Percentiles rank a stretch among this genome's conserved stretches.
These are phyloP conservation scores for Linum lewisii DNA, from an alignment of 345 rosid genomes.

Conservation along the genomic window DNA sequence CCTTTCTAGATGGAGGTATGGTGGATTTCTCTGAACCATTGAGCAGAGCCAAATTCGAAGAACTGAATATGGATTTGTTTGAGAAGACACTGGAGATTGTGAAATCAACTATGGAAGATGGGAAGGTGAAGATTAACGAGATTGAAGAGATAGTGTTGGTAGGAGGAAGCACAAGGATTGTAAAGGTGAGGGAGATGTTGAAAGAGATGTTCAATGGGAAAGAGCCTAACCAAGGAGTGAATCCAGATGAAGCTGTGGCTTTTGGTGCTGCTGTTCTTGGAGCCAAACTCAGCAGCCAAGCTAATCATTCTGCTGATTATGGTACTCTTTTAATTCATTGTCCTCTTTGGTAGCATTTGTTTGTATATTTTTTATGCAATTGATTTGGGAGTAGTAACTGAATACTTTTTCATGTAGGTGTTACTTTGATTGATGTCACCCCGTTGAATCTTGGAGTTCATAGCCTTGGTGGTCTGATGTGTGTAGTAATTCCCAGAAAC, in stretches of 20 bases:
- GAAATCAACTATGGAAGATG: slow-evolving; percentile 41
- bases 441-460: slow-evolving; percentile 46
- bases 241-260: slow-evolving; percentile 60
- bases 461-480: slow-evolving; percentile 49
- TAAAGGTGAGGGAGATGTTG: no score
- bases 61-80: slow-evolving; percentile 45
- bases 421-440: slow-evolving; percentile 40
- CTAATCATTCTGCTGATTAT: slow-evolving; percentile 13
- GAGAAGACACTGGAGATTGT: slow-evolving; percentile 44
- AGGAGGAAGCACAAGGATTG: no score
- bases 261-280: slow-evolving; percentile 56
- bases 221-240: no score
- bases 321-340: no score
- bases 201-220: no score
- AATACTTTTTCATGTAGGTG: slow-evolving; percentile 8
- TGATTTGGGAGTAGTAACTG: neutral
- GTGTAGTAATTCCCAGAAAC: slow-evolving; percentile 44
- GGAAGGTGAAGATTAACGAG: no score
- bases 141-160: no score
- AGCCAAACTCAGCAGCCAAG: slow-evolving; percentile 36
- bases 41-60: no score
- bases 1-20: no score
- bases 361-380: neutral
- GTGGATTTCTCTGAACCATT: no score
- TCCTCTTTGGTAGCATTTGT: no score